Evolutionary conservation across 2,329 filamentous ascomycete species (phyloP).

Genomic region (Cercospora zeae-maydis): DNA sequence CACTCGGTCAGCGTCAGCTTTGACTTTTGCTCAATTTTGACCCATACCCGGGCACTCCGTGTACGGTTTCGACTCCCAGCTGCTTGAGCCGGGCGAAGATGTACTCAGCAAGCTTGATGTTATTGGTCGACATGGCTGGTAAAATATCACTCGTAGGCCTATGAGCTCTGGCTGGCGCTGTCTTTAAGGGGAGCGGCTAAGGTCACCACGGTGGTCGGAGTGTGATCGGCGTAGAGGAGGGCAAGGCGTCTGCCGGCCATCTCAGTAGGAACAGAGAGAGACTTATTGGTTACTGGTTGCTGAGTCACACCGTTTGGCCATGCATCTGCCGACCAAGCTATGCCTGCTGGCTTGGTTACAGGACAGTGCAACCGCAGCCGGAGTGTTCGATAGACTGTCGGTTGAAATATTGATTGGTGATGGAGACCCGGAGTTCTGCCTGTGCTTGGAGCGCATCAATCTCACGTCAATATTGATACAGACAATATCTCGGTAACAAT

Average conservation of each 20-base stretch:
- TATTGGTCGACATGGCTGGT: conserved; percentile 10
- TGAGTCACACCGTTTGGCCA: background rate
- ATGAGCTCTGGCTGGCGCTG: background rate
- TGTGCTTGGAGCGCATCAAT: no score
- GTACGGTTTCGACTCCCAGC: conserved; percentile 13
- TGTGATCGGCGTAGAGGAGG: background rate
- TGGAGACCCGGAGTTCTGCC: no score
- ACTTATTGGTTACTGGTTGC: background rate
- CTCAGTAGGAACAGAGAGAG: background rate
- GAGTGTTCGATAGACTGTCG: no score
- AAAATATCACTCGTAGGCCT: background rate
- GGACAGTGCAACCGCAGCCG: background rate
- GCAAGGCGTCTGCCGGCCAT: background rate
- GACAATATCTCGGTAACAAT: no score
- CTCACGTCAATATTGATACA: no score
- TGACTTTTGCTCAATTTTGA: background rate
- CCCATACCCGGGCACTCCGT: conserved; percentile 35
- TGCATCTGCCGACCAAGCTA: background rate
- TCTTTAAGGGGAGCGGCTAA: background rate
- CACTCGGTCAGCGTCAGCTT: background rate
- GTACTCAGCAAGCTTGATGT: conserved; percentile 17
- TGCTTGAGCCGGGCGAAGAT: conserved; percentile 19
- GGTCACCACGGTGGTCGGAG: background rate
- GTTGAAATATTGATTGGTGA: no score
- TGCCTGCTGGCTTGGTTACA: background rate